Evolutionary conservation across 148 eudicot species (phyloP).

Genomic region (Fagopyrum tataricum): DNA sequence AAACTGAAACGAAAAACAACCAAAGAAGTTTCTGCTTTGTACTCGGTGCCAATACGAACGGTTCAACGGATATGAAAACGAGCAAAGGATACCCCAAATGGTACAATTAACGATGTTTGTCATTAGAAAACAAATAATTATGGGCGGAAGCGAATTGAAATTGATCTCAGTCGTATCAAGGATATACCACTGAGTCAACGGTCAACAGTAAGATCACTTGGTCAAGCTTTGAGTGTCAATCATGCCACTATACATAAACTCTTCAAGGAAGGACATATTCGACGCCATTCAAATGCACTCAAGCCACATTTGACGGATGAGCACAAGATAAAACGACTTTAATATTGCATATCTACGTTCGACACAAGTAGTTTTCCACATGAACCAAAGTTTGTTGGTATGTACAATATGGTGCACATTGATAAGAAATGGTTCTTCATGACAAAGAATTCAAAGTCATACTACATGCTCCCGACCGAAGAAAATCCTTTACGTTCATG

Average conservation of each 20-base stretch:
- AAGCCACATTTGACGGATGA: not conserved
- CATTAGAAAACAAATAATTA: not conserved
- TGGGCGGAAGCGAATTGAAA: not conserved
- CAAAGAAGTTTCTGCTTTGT: slow-evolving; percentile 12
- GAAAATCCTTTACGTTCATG: slow-evolving; percentile 14
- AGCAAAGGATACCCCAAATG: not conserved
- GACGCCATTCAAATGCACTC: not conserved
- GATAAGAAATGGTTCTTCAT: slow-evolving; percentile 16
- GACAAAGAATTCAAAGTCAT: not conserved
- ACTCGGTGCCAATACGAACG: not conserved
- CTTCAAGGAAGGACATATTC: slow-evolving; percentile 1
- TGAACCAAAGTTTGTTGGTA: not conserved
- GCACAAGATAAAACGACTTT: not conserved
- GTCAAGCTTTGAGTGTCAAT: not conserved
- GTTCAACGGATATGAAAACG: not conserved
- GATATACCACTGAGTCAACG: not conserved
- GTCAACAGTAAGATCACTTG: not conserved
- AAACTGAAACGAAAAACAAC: not conserved
- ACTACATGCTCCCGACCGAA: slow-evolving; percentile 9
- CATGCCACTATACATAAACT: not conserved
- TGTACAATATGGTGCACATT: slow-evolving; percentile 13
- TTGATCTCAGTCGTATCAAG: not conserved
- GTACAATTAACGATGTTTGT: not conserved
- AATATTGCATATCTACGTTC: slow-evolving; percentile 8
- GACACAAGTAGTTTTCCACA: not conserved